Base-by-base conservation (phyloP, 441 rosid species). In the Theobroma grandiflorum region DNA sequence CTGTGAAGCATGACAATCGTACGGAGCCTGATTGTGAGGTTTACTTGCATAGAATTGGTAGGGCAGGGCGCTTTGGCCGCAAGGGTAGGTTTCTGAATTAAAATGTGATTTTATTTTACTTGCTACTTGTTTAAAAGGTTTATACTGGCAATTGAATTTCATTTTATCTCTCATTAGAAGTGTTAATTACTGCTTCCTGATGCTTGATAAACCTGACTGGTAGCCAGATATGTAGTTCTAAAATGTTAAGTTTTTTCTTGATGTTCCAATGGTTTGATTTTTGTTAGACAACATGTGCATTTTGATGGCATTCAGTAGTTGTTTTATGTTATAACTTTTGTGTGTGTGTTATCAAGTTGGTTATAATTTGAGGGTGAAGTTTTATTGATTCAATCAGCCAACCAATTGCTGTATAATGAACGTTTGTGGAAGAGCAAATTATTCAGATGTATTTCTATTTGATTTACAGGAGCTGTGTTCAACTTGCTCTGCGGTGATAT, bases 51-150 rank as follows among this genome's bases (percentile, higher is more conserved):
- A 93, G 99, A 83, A 94, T 95, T 73, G 99, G 99, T 49, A 90
- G 99, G 81, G 99, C 99, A 37, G 99, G 99, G 49, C 94, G 99
- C 15, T 97, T 97, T 88, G 99, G 99, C 68, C 93, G 98, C 77
- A 95, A 91, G 88, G 99, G 99, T 92, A 78, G 72, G 77, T 68
- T 73, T 83, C 33, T 76, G 11, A 55, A 67, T 40, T 57, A 10
- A 26, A 47, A 40, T 47, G 18, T 62, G 38, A 38, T 83, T 42
- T 59, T 11, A 38, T 9, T 38, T n/a, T 73, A n/a, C 49, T 45
- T 45, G 10, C 49, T 6, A 42, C 8, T 4, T 42, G 45, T 42
- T 42, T 42, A 4, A 42, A 35, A 35, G 3, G 12, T 4, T 15
- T 3, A 8, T 31, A 6, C 22, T 31, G 47, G 7, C 10, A 71